Evolutionary conservation across 1,284 basidiomycete species (phyloP).

Genomic region (Schizophyllum commune): DNA sequence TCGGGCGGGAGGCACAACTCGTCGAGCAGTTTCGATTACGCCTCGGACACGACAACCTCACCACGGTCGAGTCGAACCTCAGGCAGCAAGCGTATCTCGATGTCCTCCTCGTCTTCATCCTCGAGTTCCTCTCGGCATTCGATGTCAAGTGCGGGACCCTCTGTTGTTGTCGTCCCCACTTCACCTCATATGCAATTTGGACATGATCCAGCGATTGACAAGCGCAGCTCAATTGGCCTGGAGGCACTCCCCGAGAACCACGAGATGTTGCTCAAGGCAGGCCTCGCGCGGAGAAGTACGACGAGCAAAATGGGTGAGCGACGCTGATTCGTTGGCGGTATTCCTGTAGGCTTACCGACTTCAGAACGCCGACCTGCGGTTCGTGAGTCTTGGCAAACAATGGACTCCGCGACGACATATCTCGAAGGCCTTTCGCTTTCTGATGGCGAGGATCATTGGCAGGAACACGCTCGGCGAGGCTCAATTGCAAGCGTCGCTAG

Average conservation of each 20-base stretch:
- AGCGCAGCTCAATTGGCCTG: background rate
- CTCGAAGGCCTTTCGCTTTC: constrained; percentile 35
- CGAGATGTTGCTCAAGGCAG: constrained; percentile 1
- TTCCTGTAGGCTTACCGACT: background rate
- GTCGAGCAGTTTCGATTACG: background rate
- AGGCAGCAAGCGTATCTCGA: background rate
- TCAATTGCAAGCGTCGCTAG: constrained; percentile 46
- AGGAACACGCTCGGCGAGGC: constrained; percentile 21
- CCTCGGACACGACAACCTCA: background rate
- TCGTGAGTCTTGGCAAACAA: constrained; percentile 40
- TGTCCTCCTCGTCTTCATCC: background rate
- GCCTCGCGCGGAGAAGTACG: background rate
- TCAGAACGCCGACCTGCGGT: background rate
- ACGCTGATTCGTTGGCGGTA: background rate
- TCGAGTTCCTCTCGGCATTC: background rate
- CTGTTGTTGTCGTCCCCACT: background rate
- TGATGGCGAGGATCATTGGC: constrained; percentile 22
- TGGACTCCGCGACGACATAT: constrained; percentile 29
- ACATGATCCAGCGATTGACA: background rate
- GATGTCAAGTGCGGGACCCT: background rate
- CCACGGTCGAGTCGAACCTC: constrained; percentile 1
- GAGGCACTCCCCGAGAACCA: constrained; percentile 10
- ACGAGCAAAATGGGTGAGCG: background rate
- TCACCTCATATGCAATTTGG: background rate
- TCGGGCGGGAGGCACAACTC: background rate